Evolutionary conservation across 2,329 filamentous ascomycete genomes (phyloP).

Genomic region (Colletotrichum chrysophilum): DNA sequence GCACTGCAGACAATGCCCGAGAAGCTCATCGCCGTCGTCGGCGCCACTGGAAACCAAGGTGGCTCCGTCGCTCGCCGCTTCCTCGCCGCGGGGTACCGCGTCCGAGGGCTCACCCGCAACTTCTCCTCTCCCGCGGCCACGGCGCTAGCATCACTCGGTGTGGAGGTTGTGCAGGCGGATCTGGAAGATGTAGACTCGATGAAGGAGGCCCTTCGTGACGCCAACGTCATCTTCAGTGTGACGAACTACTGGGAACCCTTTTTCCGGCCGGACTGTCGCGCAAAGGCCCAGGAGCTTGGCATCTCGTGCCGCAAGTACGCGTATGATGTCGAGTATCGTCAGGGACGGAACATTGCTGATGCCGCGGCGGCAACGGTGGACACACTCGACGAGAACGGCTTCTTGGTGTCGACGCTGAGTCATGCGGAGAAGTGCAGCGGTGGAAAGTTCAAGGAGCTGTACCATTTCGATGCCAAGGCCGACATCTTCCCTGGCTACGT

Average conservation of each 20-base stretch:
- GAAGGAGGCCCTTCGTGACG: conserved; percentile 45
- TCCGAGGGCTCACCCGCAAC: conserved; percentile 55
- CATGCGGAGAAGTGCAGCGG: conserved; percentile 50
- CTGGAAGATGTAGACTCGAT: conserved; percentile 46
- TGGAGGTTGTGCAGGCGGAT: conserved; percentile 41
- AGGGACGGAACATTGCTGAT: conserved; percentile 61
- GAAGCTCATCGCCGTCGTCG: conserved; percentile 46
- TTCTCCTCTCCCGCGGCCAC: conserved; percentile 42
- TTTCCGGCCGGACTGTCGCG: conserved; percentile 46
- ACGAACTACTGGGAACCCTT: conserved; percentile 63
- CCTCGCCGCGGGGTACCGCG: conserved; percentile 43
- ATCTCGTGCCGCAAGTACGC: conserved; percentile 48
- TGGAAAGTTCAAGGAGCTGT: conserved; percentile 51
- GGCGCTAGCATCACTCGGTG: conserved; percentile 43
- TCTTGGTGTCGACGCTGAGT: conserved; percentile 57
- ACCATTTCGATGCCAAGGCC: conserved; percentile 59
- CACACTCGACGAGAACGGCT: conserved; percentile 50
- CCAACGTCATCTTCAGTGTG: conserved; percentile 57
- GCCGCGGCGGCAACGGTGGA: conserved; percentile 49
- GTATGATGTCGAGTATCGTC: conserved; percentile 52
- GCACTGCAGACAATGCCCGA: conserved; percentile 23
- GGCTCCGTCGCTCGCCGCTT: conserved; percentile 57
- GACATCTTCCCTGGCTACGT: conserved; percentile 54
- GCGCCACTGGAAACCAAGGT: conserved; percentile 56
- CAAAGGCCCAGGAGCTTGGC: conserved; percentile 40